These are phyloP conservation scores for Candida arabinofermentans DNA, from an alignment of 805 yeast species.

Conservation along the genomic window DNA sequence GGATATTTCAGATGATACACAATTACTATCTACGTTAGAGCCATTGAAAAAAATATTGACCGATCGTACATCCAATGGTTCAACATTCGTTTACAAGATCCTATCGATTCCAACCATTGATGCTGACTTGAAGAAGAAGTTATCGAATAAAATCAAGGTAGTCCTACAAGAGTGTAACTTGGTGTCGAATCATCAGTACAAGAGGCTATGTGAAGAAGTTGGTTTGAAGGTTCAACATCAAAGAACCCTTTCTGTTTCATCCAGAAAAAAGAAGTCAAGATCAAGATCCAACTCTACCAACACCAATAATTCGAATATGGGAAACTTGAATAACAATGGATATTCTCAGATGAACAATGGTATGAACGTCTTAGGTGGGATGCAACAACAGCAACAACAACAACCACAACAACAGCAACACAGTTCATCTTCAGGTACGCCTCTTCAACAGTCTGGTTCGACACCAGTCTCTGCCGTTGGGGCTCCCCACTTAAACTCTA, in stretches of 20 bases:
- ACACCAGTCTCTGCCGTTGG: neutral
- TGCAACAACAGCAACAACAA: constrained; percentile 30
- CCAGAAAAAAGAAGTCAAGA: constrained; percentile 25
- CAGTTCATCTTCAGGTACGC: constrained; percentile 5
- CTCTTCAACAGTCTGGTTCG: neutral
- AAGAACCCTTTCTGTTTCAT: constrained; percentile 17
- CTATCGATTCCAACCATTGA: constrained; percentile 68
- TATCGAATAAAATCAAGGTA: constrained; percentile 58
- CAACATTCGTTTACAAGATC: constrained; percentile 75
- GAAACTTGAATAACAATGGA: constrained; percentile 6
- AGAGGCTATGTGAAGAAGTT: constrained; percentile 87
- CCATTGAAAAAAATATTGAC: constrained; percentile 48
- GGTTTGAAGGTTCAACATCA: constrained; percentile 47
- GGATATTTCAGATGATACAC: constrained; percentile 18
- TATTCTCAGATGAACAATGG: neutral
- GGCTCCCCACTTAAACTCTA: constrained; percentile 7
- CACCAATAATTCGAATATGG: constrained; percentile 6
- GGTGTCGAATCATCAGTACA: constrained; percentile 62
- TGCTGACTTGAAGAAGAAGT: constrained; percentile 50
- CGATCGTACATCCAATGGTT: constrained; percentile 62
- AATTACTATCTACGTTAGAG: constrained; percentile 9
- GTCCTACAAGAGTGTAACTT: constrained; percentile 59
- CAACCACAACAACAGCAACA: constrained; percentile 8
- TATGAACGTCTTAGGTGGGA: constrained; percentile 15
- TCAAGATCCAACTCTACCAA: constrained; percentile 26